Evolutionary conservation across 2,329 filamentous ascomycete genomes (phyloP), one percentile per base, ranked within the genome.

Genomic region (Verticillium nonalfalfae): DNA sequence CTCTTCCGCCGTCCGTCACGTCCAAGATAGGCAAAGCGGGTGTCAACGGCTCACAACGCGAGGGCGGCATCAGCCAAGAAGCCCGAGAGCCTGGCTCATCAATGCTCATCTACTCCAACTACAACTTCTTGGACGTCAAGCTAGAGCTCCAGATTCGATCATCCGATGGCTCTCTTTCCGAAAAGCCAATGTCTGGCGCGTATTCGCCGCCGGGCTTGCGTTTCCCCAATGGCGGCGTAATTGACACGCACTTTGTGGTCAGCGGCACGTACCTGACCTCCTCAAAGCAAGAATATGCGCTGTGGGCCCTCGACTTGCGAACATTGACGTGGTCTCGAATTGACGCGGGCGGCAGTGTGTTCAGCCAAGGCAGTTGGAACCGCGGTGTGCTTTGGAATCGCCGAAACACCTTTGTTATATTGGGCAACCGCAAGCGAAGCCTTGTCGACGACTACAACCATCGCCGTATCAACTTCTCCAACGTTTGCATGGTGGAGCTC

Each of bases 61-160:
- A 84, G 6, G 72, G 75, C 13, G 75, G 74, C n/a, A 79, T 81
- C 64, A 81, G 79, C 65, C 80, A 82, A 60, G 84, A 87, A 65
- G 73, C 78, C 4, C 79, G 81, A 35, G 85, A 88, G 58, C 74
- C 82, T 0, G 85, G 84, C 7, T 86, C 85, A 1, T 88, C 86
- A 1, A 97, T 98, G 93, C 83, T 99, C 64, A 96, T 99, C 56
- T 99, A 99, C 74, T 98, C 94, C 31, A 99, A 99, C 73, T 99
- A 99, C 76, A 98, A 99, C 75, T 99, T 99, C 70, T 75, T 99
- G 60, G 94, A 99, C 69, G 95, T 99, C 66, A 98, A 97, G 73
- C 79, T 99, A 31, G 95, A 99, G 74, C 79, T 99, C 40, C 95
- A 98, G 74, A 86, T 99, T 57, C 86, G 95, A 59, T 81, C 90